phyloP scores from a whole-genome alignment of 345 rosid genomes.

The Nephelium lappaceum region DNA sequence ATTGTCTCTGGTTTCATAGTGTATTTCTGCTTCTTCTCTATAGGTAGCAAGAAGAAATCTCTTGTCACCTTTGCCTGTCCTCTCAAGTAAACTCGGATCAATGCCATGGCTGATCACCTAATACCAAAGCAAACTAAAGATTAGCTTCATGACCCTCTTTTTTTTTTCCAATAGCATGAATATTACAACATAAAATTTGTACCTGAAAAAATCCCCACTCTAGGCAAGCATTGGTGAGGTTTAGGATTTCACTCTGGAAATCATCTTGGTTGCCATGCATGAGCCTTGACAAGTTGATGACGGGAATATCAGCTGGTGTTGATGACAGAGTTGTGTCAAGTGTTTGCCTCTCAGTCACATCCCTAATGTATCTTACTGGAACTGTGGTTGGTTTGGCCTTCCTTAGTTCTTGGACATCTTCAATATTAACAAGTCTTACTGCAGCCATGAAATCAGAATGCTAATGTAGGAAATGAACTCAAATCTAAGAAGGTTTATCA shows the following conservation, averaged over 20 bases:
- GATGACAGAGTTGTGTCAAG: slow-evolving; percentile 24
- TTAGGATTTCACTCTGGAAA: slow-evolving; percentile 36
- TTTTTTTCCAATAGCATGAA: not conserved
- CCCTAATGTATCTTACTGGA: slow-evolving; percentile 80
- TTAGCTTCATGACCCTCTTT: not conserved
- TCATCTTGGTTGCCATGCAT: slow-evolving; percentile 37
- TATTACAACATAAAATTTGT: not conserved
- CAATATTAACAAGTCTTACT: slow-evolving; percentile 67
- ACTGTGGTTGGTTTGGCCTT: slow-evolving; percentile 58
- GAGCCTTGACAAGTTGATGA: slow-evolving; percentile 70
- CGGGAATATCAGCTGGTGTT: slow-evolving; percentile 51
- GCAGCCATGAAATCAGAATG: too few species aligned
- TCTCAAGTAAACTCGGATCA: slow-evolving; percentile 56
- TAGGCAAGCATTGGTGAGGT: slow-evolving; percentile 71
- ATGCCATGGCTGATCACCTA: slow-evolving; percentile 84
- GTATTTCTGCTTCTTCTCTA: slow-evolving; percentile 79
- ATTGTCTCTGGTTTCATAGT: slow-evolving; percentile 86
- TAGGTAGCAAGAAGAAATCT: slow-evolving; percentile 80
- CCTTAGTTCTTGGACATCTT: slow-evolving; percentile 88
- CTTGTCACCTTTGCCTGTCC: slow-evolving; percentile 69
- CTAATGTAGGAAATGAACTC: too few species aligned
- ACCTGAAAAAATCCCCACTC: slow-evolving; percentile 99
- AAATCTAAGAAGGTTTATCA: too few species aligned
- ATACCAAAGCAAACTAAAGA: slow-evolving; percentile 1
- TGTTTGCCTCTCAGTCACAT: slow-evolving; percentile 57